phyloP scores from a whole-genome alignment of 1,139 yeast genomes.

The Suhomyces bribrorum region DNA sequence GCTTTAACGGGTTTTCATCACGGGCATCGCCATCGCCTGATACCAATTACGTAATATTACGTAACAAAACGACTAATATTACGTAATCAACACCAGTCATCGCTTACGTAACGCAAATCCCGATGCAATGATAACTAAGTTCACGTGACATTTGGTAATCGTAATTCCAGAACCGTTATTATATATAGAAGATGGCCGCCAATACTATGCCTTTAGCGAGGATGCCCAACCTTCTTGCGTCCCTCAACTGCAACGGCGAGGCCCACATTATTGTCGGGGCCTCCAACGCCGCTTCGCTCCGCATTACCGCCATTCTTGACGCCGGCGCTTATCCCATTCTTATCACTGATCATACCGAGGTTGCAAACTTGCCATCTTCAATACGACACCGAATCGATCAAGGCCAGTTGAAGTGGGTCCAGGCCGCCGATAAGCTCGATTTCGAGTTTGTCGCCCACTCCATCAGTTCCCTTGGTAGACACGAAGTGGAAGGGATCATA shows the following conservation, averaged over 20 bases:
- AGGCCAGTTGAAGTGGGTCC: constrained; percentile 31
- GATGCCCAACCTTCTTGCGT: constrained; percentile 47
- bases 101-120: no score
- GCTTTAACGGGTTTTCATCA: no score
- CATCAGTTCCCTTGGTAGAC: constrained; percentile 60
- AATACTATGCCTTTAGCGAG: background rate
- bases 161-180: background rate
- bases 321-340: constrained; percentile 63
- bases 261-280: constrained; percentile 64
- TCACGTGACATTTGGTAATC: constrained; percentile 19
- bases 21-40: constrained; percentile 1
- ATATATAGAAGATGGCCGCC: background rate
- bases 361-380: constrained; percentile 20
- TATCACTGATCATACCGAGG: constrained; percentile 27
- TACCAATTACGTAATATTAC: background rate
- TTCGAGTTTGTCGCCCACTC: constrained; percentile 18
- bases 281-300: constrained; percentile 49
- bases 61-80: background rate
- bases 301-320: constrained; percentile 51
- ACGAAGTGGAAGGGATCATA: constrained; percentile 60
- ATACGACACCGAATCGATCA: constrained; percentile 22
- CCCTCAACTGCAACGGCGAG: constrained; percentile 54
- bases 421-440: constrained; percentile 31
- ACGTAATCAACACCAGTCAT: background rate
- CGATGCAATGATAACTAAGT: no score